Percentiles rank a stretch among this genome's conserved stretches.
Evolutionary conservation across 164 flowering plant species (phyloP).

Genomic region (Protea cynaroides): DNA sequence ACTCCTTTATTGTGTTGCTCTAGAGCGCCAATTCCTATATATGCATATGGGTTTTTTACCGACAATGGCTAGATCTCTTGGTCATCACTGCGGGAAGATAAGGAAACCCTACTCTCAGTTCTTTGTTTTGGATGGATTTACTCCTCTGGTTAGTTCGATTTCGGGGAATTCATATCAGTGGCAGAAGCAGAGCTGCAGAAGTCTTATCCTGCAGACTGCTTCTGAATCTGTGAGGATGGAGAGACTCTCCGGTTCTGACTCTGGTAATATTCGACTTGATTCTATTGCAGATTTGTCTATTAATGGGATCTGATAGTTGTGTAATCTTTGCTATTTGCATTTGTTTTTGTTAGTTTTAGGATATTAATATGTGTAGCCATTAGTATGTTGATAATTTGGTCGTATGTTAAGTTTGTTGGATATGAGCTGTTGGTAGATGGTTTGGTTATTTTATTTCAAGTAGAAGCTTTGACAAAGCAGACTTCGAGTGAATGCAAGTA

Average conservation of each 20-base stretch:
- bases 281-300: background rate
- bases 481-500: background rate
- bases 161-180: constrained; percentile 1
- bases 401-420: background rate
- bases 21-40: too few relatives aligned
- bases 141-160: background rate
- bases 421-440: background rate
- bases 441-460: too few relatives aligned
- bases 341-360: background rate
- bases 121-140: constrained; percentile 2
- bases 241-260: constrained; percentile 48
- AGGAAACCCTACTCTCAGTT: constrained; percentile 8
- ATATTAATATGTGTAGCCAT: too few relatives aligned
- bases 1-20: too few relatives aligned
- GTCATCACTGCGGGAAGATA: constrained; percentile 5
- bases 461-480: background rate
- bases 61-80: constrained; percentile 11
- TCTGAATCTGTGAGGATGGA: constrained; percentile 52
- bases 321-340: background rate
- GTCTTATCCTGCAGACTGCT: constrained; percentile 52
- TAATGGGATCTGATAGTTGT: background rate
- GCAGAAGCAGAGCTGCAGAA: constrained; percentile 31
- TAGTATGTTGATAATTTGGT: too few relatives aligned
- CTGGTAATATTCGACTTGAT: constrained; percentile 33
- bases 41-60: constrained; percentile 10